A percentile compares a stretch with the other conserved stretches of the same genome.
phyloP scores from a whole-genome alignment of 306 rosid species.

The Lablab purpureus region DNA sequence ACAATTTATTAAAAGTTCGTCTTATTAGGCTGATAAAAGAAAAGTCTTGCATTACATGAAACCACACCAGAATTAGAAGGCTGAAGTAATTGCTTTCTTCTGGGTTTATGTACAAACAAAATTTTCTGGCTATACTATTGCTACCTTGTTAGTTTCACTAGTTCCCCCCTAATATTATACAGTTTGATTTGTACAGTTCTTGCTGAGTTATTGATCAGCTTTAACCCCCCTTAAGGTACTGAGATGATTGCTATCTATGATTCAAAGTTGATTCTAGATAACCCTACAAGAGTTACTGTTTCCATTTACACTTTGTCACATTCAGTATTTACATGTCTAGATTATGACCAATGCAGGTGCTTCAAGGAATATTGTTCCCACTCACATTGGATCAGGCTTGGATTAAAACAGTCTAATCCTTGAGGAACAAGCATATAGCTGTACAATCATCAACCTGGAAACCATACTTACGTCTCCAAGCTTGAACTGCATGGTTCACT shows the following conservation, averaged over 20 bases:
- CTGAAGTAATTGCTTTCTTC: not conserved
- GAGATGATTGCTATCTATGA: slow-evolving; percentile 24
- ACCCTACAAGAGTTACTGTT: slow-evolving; percentile 42
- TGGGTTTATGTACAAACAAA: slow-evolving; percentile 2
- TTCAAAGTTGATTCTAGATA: slow-evolving; percentile 41
- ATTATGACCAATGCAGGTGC: slow-evolving; percentile 31
- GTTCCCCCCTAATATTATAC: not conserved
- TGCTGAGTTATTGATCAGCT: slow-evolving; percentile 25
- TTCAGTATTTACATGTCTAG: not conserved
- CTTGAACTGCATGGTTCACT: slow-evolving; percentile 63
- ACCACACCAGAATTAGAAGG: not conserved
- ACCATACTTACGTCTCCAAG: slow-evolving; percentile 61
- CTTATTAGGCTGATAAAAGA: not conserved
- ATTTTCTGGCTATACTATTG: not conserved
- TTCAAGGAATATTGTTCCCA: slow-evolving; percentile 32
- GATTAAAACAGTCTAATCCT: slow-evolving; percentile 32
- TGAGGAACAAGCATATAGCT: slow-evolving; percentile 72
- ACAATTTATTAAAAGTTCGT: not conserved
- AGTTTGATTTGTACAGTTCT: not conserved
- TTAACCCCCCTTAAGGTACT: slow-evolving; percentile 36
- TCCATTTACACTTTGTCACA: not conserved
- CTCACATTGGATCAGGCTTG: slow-evolving; percentile 19
- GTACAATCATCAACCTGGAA: slow-evolving; percentile 70
- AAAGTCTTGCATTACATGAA: not conserved
- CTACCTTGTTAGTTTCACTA: not conserved